Percentiles rank a stretch among this genome's conserved stretches.
Conservation (phyloP, 805 yeast species). For the Monosporozyma siamensis region DNA sequence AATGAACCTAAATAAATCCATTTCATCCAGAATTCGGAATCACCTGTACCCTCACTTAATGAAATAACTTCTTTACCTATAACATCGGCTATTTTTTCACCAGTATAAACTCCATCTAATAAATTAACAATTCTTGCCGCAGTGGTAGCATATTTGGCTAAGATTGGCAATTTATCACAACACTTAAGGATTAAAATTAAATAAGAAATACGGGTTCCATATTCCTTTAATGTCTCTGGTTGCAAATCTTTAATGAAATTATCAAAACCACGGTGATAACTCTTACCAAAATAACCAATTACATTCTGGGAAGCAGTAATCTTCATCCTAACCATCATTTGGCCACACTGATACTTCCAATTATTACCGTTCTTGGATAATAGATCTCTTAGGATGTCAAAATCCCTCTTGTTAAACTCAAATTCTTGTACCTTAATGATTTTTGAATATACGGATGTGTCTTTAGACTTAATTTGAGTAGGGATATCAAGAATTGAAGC, state of each 20-base stretch:
- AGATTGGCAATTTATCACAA: neutral
- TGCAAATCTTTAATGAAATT: neutral
- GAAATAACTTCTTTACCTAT: neutral
- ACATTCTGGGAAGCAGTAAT: neutral
- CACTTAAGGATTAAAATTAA: neutral
- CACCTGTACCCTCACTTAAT: neutral
- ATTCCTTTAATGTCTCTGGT: neutral
- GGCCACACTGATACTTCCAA: neutral
- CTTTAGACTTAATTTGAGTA: neutral
- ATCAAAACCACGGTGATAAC: neutral
- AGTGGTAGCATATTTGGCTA: neutral
- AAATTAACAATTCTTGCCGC: neutral
- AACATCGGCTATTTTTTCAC: neutral
- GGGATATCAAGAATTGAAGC: neutral
- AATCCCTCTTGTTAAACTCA: neutral
- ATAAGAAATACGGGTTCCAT: neutral
- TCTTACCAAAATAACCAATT: neutral
- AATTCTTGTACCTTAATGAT: neutral
- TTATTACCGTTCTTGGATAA: neutral
- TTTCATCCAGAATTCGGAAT: neutral
- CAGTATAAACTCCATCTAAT: neutral
- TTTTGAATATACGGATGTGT: neutral
- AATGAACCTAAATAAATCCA: neutral
- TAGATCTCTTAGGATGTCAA: neutral
- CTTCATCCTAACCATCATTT: neutral